Evolutionary conservation across 768 basidiomycete species (phyloP), one percentile per base, ranked within the genome.

Genomic region (Termitomyces sp.): DNA sequence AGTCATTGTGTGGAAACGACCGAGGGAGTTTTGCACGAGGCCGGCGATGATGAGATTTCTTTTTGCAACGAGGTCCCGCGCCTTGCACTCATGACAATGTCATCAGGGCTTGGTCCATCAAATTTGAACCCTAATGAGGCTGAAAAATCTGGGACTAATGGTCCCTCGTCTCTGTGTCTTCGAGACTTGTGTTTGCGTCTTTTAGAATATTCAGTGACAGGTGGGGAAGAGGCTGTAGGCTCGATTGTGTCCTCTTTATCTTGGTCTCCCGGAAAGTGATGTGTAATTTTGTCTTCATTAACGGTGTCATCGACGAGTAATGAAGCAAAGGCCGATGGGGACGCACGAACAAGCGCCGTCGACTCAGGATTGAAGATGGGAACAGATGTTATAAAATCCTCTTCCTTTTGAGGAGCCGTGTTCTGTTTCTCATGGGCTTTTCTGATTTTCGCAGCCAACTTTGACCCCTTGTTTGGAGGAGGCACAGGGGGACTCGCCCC

Each of bases 21-120:
- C 24, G 64, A 59, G 34, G 62, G 48, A 46, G 58, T 44, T 62
- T 68, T 70, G 41, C 62, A 61, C 47, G 57, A 57, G 42, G 58
- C 54, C 22, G 64, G 30, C 14, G 65, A 60, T 28, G 57, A 35
- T 35, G 64, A 32, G 3, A 12, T 2, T 43, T 64, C 58, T 51
- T 61, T 69, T 52, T 73, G 71, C 53, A 88, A 70, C 30, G 84
- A 71, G 4, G 93, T 89, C 45, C 89, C 89, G 51, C 80, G 84
- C 47, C 93, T 83, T 52, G 93, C 90, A 61, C 82, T 83, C 62
- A 89, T 74, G 9, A 98, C 84, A 59, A 90, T 71, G 64, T 98
- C 96, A 62, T 98, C 96, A 21, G 96, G 96, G 69, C 94, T 97
- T 35, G 90, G 91, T 22, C 77, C 79, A 58, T 93, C 84, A 64